Evolutionary conservation across 139 green algal genomes (phyloP).

Genomic region (Tetradesmus obliquus): DNA sequence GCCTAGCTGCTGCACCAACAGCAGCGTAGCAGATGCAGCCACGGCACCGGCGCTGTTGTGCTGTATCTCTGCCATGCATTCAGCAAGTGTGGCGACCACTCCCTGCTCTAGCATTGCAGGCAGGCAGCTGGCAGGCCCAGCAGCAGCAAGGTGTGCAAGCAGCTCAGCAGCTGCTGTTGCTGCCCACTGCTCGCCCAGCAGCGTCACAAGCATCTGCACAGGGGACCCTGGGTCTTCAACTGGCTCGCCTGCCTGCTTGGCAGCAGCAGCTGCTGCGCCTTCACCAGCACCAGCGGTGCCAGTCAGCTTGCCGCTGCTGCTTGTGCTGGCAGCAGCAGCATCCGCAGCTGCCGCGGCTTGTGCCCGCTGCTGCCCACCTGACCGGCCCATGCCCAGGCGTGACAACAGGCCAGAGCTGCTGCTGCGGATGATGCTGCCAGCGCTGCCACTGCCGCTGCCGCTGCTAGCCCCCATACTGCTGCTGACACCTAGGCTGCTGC

Average conservation of each 20-base stretch:
- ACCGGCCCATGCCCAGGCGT: background rate
- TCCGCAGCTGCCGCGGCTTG: background rate
- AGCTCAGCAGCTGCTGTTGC: slow-evolving; percentile 31
- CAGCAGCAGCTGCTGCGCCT: background rate
- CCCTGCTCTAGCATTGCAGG: slow-evolving; percentile 25
- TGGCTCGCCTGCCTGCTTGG: background rate
- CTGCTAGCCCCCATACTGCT: background rate
- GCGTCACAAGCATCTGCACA: slow-evolving; percentile 25
- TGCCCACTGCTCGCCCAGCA: slow-evolving; percentile 37
- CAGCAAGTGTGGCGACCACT: background rate
- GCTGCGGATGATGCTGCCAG: background rate
- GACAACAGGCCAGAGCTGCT: slow-evolving; percentile 4
- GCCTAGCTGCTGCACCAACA: slow-evolving; percentile 2
- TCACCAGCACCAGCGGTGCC: background rate
- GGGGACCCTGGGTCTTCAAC: slow-evolving; percentile 32
- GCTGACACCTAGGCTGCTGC: background rate
- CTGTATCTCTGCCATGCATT: slow-evolving; percentile 33
- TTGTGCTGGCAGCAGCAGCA: background rate
- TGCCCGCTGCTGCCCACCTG: background rate
- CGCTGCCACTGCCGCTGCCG: background rate
- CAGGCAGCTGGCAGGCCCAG: background rate
- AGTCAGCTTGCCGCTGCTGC: background rate
- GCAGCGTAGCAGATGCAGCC: slow-evolving; percentile 5
- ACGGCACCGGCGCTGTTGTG: background rate
- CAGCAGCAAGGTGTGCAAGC: slow-evolving; percentile 9